phyloP scores from a whole-genome alignment of 306 rosid genomes.

The Medicago ruthenica region DNA sequence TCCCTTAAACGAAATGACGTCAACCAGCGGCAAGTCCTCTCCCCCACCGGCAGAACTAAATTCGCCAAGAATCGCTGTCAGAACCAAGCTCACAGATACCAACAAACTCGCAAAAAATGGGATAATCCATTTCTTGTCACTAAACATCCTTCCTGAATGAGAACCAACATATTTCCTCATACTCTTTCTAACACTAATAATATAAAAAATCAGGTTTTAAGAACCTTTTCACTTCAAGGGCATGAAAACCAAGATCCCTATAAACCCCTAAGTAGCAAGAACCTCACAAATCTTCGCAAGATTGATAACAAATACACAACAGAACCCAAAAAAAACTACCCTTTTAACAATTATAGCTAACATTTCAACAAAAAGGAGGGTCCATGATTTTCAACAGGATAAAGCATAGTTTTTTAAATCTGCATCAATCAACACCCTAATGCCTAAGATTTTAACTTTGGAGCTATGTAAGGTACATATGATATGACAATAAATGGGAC shows the following conservation, averaged over 20 bases:
- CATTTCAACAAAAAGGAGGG: constrained; percentile 41
- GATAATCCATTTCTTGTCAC: constrained; percentile 83
- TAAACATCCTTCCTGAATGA: constrained; percentile 77
- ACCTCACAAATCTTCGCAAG: constrained; percentile 45
- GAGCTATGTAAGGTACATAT: constrained; percentile 44
- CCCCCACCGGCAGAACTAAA: constrained; percentile 56
- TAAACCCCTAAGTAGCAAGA: constrained; percentile 45
- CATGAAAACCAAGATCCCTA: constrained; percentile 42
- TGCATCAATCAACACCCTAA: constrained; percentile 40
- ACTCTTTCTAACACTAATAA: constrained; percentile 40
- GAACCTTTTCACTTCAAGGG: neutral
- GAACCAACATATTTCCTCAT: constrained; percentile 90
- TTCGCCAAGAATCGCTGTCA: constrained; percentile 66
- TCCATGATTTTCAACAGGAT: constrained; percentile 38
- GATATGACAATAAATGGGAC: constrained; percentile 49
- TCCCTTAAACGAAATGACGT: constrained; percentile 56
- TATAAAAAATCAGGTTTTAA: constrained; percentile 30
- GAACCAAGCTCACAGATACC: constrained; percentile 65
- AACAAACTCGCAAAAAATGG: constrained; percentile 87
- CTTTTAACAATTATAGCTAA: constrained; percentile 35
- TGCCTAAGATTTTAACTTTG: constrained; percentile 48
- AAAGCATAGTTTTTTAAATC: constrained; percentile 48
- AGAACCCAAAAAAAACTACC: constrained; percentile 45
- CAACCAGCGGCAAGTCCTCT: constrained; percentile 71
- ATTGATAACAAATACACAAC: constrained; percentile 34